Evolutionary conservation across 2,329 filamentous ascomycete genomes (phyloP), one percentile per base, ranked within the genome.

Genomic region (Fragosphaeria purpurea): DNA sequence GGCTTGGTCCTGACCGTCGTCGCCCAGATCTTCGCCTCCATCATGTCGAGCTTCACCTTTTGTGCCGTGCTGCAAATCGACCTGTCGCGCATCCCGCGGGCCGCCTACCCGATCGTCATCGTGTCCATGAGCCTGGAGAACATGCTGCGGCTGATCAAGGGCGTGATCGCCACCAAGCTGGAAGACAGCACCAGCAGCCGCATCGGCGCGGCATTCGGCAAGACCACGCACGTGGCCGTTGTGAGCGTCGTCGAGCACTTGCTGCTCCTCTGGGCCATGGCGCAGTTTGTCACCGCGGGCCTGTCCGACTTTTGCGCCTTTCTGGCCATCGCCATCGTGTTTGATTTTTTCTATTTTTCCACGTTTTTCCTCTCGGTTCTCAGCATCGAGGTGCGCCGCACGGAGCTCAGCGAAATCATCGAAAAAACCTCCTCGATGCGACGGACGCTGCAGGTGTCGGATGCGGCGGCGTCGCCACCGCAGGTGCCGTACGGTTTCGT

Each of bases 331-430:
- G 87, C 86, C 1, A 78, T 88, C 11, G 66, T 85, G 1, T 84
- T 90, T 59, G 86, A 91, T 64, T 85, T 86, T 55, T 81, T 89
- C 59, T 89, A 86, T 60, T 73, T 89, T 30, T 76, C 87, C 7
- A 90, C 86, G 0, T 90, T 89, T 66, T 90, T 91, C 60, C 72
- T 89, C 4, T 80, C 86, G 1, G 85, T 91, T 10, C 70, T 91
- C 31, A 89, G 85, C 59, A 82, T 91, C 42, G 86, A 91, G 62
- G 85, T 91, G 8, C 78, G 82, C 30, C 76, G 86, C 57, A 80
- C 85, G 51, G 86, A 91, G 66, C 74, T 91, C 0, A 80, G 82
- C 57, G 86, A 91, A 61, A 82, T 83, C 3, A 68, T 90, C 8
- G 79, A 72, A 9, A 82, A 76, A 57, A 74, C 72, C 3, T 72